Percentiles rank a stretch among this genome's conserved stretches.
Conservation (phyloP, 805 yeast species). For the Metschnikowia peoriensis region DNA sequence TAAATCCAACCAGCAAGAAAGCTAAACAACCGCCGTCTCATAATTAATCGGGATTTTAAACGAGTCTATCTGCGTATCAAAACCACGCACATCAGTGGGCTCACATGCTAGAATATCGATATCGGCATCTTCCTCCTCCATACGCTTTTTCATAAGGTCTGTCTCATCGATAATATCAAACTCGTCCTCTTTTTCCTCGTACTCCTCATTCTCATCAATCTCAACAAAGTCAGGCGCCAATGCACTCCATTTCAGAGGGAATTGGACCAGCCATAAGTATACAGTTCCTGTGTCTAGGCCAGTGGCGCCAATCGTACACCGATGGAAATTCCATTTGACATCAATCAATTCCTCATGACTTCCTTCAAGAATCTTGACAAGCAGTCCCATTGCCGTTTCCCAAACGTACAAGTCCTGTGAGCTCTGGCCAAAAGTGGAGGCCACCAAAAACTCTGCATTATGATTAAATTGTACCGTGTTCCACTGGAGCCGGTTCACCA, state of each 20-base stretch:
- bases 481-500: conserved; percentile 87
- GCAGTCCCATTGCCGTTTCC: conserved; percentile 88
- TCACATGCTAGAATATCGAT: conserved; percentile 70
- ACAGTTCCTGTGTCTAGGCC: conserved; percentile 84
- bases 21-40: conserved; percentile 17
- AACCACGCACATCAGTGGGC: conserved; percentile 68
- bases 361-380: conserved; percentile 86
- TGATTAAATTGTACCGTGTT: conserved; percentile 73
- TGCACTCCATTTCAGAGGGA: conserved; percentile 95
- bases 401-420: conserved; percentile 88
- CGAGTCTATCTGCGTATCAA: conserved; percentile 47
- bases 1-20: background rate
- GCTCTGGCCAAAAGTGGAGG: conserved; percentile 78
- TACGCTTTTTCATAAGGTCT: conserved; percentile 55
- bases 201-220: conserved; percentile 86
- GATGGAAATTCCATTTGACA: conserved; percentile 80
- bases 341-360: conserved; percentile 84
- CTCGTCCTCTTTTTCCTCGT: conserved; percentile 87
- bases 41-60: conserved; percentile 61
- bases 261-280: conserved; percentile 75
- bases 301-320: conserved; percentile 74
- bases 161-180: conserved; percentile 78
- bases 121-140: conserved; percentile 56
- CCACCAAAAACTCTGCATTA: conserved; percentile 79
- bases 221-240: conserved; percentile 95